These are phyloP conservation scores for Claviceps sp. DNA, from an alignment of 2,329 filamentous ascomycete species.

Conservation along the genomic window DNA sequence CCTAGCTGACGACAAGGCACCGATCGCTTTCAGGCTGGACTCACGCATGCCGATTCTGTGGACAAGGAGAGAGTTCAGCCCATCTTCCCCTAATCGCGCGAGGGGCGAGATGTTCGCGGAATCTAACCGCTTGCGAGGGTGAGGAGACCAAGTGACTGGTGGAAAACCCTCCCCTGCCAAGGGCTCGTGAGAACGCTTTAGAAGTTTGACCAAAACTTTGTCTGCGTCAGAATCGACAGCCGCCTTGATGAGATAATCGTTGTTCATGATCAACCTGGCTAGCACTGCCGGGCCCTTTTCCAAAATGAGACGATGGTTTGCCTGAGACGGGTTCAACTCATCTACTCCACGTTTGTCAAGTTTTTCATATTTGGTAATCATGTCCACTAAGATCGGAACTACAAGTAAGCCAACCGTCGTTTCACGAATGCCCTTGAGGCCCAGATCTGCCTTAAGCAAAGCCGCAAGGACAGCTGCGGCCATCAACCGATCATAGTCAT, in stretches of 20 bases:
- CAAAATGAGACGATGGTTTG: constrained; percentile 30
- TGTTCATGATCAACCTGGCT: constrained; percentile 66
- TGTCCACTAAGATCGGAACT: constrained; percentile 54
- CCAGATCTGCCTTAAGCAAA: constrained; percentile 54
- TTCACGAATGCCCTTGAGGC: constrained; percentile 46
- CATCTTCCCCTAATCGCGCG: constrained; percentile 43
- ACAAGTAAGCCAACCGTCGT: constrained; percentile 52
- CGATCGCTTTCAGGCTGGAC: constrained; percentile 62
- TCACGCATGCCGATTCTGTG: constrained; percentile 69
- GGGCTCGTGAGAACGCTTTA: constrained; percentile 38
- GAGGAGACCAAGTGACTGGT: constrained; percentile 26
- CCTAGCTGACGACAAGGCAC: constrained; percentile 67
- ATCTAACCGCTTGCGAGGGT: constrained; percentile 21
- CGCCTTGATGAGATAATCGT: constrained; percentile 65
- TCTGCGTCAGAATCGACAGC: constrained; percentile 53
- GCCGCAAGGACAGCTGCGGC: constrained; percentile 56
- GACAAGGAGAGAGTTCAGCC: constrained; percentile 43
- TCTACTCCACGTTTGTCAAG: constrained; percentile 36
- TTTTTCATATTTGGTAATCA: constrained; percentile 37
- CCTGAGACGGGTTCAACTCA: constrained; percentile 22
- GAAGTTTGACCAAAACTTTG: constrained; percentile 30
- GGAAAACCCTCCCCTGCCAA: constrained; percentile 19
- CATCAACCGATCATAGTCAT: constrained; percentile 48
- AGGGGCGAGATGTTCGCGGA: constrained; percentile 20
- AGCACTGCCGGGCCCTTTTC: constrained; percentile 65